Evolutionary conservation across 2,329 filamentous ascomycete species (phyloP).

Genomic region (Penicillium sp.): DNA sequence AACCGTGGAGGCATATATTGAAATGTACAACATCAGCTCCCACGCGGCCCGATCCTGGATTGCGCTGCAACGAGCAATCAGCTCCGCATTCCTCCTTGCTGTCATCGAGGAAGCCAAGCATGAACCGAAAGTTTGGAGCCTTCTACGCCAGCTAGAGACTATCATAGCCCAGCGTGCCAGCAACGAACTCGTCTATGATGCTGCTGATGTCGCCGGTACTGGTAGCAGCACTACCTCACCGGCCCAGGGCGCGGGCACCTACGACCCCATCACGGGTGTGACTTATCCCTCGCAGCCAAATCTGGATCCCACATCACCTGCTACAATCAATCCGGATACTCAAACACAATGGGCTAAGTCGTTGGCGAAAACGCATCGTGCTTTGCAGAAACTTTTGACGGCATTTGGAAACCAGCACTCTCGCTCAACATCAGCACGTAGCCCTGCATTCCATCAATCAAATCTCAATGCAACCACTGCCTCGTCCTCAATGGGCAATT

Average conservation of each 20-base stretch:
- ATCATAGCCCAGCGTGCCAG: slow-evolving; percentile 50
- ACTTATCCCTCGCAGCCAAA: slow-evolving; percentile 35
- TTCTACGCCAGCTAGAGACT: slow-evolving; percentile 48
- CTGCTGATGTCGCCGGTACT: slow-evolving; percentile 18
- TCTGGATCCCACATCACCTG: slow-evolving; percentile 35
- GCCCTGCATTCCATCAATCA: slow-evolving; percentile 27
- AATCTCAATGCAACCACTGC: slow-evolving; percentile 16
- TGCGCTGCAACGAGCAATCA: slow-evolving; percentile 52
- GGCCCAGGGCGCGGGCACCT: slow-evolving; percentile 23
- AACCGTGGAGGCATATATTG: slow-evolving; percentile 64
- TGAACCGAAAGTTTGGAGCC: slow-evolving; percentile 43
- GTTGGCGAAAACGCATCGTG: slow-evolving; percentile 50
- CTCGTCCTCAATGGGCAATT: slow-evolving; percentile 18
- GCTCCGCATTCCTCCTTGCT: slow-evolving; percentile 52
- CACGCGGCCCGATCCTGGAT: slow-evolving; percentile 53
- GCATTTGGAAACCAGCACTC: slow-evolving; percentile 39
- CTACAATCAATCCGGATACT: slow-evolving; percentile 35
- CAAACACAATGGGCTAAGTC: slow-evolving; percentile 53
- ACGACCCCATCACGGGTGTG: slow-evolving; percentile 35
- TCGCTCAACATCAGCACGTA: slow-evolving; percentile 22
- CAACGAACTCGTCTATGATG: slow-evolving; percentile 37
- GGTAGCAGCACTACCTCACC: slow-evolving; percentile 26
- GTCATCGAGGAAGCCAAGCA: slow-evolving; percentile 51
- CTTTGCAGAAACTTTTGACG: slow-evolving; percentile 50
- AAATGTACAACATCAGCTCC: slow-evolving; percentile 52